Evolutionary conservation across 495 filamentous ascomycete species (phyloP).

Genomic region (Tuber indicum): DNA sequence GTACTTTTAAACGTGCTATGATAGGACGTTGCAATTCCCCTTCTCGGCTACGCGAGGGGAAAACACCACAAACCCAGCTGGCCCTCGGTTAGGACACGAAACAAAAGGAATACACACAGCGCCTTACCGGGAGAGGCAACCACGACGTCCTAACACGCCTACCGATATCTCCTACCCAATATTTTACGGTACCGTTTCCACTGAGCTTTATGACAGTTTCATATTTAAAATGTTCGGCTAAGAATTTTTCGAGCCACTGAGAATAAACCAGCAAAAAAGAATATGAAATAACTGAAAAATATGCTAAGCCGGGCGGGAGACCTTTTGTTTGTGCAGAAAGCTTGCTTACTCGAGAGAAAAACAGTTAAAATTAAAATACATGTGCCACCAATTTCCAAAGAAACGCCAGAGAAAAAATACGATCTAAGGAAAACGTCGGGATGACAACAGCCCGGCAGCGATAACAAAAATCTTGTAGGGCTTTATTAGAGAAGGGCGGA

Average conservation of each 20-base stretch:
- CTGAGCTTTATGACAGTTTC: neutral
- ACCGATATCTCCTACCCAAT: neutral
- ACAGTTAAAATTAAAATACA: slow-evolving; percentile 1
- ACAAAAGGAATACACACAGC: neutral
- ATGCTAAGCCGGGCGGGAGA: neutral
- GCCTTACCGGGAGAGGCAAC: neutral
- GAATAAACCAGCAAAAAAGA: neutral
- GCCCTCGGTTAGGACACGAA: neutral
- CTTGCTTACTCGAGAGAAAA: neutral
- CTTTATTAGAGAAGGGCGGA: neutral
- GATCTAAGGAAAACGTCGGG: neutral
- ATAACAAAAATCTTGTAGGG: neutral
- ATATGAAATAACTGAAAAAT: neutral
- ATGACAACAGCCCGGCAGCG: neutral
- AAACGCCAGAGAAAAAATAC: neutral
- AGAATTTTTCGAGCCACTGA: neutral
- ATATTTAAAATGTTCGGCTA: neutral
- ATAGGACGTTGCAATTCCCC: neutral
- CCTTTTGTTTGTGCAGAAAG: neutral
- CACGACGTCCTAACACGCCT: too few relatives aligned
- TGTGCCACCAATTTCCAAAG: neutral
- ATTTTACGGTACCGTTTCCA: too few relatives aligned
- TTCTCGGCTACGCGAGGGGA: neutral
- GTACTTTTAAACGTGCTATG: neutral
- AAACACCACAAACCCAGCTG: neutral